Percentiles rank a stretch among this genome's conserved stretches.
These are phyloP conservation scores for Wickerhamomyces sp. DNA, from an alignment of 1,139 yeast species.

Conservation along the genomic window DNA sequence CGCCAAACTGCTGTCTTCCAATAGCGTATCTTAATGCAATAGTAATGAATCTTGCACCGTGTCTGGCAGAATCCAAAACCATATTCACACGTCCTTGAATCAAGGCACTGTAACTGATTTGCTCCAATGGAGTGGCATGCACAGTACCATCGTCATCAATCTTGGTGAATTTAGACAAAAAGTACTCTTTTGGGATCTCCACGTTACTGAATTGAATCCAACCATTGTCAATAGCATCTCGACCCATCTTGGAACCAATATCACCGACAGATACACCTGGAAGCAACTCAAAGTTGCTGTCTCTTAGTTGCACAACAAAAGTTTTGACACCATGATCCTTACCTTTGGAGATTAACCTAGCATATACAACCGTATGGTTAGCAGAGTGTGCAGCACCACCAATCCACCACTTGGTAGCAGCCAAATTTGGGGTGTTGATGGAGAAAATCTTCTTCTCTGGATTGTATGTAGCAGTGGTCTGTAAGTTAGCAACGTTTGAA, in stretches of 20 bases:
- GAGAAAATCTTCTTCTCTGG: conserved; percentile 58
- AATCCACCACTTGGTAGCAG: conserved; percentile 98
- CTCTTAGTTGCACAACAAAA: conserved; percentile 85
- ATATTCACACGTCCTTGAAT: conserved; percentile 85
- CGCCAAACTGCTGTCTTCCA: conserved; percentile 80
- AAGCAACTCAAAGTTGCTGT: conserved; percentile 57
- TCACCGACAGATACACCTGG: conserved; percentile 87
- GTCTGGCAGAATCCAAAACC: conserved; percentile 81
- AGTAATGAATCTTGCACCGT: conserved; percentile 73
- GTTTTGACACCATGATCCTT: conserved; percentile 89
- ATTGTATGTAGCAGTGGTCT: conserved; percentile 86
- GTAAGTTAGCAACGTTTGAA: conserved; percentile 86
- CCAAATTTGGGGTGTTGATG: conserved; percentile 81
- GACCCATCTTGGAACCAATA: conserved; percentile 92
- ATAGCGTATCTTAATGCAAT: conserved; percentile 87
- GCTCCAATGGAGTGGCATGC: conserved; percentile 74
- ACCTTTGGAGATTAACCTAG: conserved; percentile 75
- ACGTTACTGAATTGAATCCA: conserved; percentile 89
- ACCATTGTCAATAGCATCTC: conserved; percentile 78
- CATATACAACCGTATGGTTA: conserved; percentile 76
- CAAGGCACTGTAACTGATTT: conserved; percentile 80
- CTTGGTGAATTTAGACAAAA: conserved; percentile 77
- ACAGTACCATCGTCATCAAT: conserved; percentile 69
- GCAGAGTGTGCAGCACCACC: conserved; percentile 97
- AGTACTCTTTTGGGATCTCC: conserved; percentile 73